Evolutionary conservation across 495 filamentous ascomycete species (phyloP).

Genomic region (Penicillium tannophilum): DNA sequence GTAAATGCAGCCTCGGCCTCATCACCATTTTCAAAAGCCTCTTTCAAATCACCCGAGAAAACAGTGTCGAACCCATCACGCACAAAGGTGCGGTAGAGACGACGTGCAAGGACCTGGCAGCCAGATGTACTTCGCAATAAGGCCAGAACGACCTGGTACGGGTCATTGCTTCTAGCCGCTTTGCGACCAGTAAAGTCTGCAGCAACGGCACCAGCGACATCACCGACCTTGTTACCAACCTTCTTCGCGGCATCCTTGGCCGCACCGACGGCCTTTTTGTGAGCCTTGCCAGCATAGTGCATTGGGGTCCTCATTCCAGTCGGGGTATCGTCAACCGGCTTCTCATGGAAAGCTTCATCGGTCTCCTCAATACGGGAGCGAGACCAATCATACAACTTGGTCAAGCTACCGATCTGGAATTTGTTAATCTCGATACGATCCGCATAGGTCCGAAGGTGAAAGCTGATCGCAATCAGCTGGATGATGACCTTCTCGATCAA

Average conservation of each 20-base stretch:
- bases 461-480: constrained; percentile 90
- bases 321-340: constrained; percentile 29
- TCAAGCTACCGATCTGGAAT: constrained; percentile 77
- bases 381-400: constrained; percentile 81
- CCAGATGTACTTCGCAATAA: constrained; percentile 71
- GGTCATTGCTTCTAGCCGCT: constrained; percentile 74
- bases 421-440: constrained; percentile 93
- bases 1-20: constrained; percentile 89
- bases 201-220: constrained; percentile 86
- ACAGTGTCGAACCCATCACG: constrained; percentile 74
- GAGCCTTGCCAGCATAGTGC: constrained; percentile 62
- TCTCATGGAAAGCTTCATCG: constrained; percentile 71
- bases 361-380: constrained; percentile 70
- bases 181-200: constrained; percentile 89
- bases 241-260: constrained; percentile 74
- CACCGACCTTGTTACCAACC: constrained; percentile 84
- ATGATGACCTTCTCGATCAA: constrained; percentile 92
- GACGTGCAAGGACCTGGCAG: constrained; percentile 84
- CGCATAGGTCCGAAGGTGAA: constrained; percentile 88
- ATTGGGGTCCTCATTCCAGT: constrained; percentile 74
- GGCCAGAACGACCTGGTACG: constrained; percentile 77
- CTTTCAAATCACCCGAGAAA: constrained; percentile 71
- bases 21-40: constrained; percentile 80
- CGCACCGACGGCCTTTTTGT: constrained; percentile 67
- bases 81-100: constrained; percentile 90